Conservation (phyloP, 1,284 basidiomycete species). For the Inonotus obliquus region DNA sequence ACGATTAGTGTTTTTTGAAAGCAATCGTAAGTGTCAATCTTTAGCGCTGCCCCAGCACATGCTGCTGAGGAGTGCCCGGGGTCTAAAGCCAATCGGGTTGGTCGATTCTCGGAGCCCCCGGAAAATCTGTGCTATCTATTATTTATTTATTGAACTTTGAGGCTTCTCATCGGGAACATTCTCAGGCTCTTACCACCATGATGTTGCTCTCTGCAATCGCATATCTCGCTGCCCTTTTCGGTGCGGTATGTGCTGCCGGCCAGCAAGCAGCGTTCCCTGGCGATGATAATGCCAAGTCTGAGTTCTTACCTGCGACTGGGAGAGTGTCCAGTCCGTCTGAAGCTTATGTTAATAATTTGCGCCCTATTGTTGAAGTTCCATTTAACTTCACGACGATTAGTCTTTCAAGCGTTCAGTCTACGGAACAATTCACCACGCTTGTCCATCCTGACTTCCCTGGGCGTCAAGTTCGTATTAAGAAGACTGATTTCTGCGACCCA, state of each 20-base stretch:
- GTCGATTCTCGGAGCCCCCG: not conserved
- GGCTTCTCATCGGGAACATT: not conserved
- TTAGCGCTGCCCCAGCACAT: too few relatives aligned
- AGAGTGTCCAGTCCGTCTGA: not conserved
- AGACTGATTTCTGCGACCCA: slow-evolving; percentile 56
- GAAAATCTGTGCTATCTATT: not conserved
- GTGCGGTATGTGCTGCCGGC: not conserved
- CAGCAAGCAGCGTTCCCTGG: not conserved
- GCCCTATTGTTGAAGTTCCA: not conserved
- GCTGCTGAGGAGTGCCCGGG: not conserved
- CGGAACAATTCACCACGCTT: slow-evolving; percentile 38
- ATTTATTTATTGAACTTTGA: not conserved
- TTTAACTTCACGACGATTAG: slow-evolving; percentile 7
- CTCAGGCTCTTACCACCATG: not conserved
- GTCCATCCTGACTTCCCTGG: slow-evolving; percentile 44
- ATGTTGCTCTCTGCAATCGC: not conserved
- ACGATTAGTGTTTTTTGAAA: too few relatives aligned
- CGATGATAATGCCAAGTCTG: not conserved
- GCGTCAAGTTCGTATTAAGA: slow-evolving; percentile 56
- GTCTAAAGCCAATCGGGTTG: not conserved
- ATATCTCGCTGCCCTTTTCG: not conserved
- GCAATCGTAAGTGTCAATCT: too few relatives aligned
- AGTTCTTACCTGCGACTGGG: not conserved
- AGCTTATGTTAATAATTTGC: not conserved
- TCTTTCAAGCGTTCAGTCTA: slow-evolving; percentile 32